Conservation (phyloP, 768 basidiomycete species). For the Lyophyllum semitale region DNA sequence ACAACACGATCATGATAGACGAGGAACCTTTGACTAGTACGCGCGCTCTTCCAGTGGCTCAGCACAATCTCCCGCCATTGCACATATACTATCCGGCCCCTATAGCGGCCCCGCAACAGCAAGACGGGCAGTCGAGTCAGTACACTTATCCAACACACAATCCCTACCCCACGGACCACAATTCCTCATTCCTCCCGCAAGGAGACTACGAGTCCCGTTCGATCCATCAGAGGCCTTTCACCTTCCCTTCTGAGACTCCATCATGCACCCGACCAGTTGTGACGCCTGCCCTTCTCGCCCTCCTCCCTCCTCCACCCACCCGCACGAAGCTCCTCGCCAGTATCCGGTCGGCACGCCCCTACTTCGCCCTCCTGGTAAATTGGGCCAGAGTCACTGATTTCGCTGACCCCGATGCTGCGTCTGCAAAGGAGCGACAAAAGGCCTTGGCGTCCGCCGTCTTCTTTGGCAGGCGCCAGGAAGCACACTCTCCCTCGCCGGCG, state of each 20-base stretch:
- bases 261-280: slow-evolving; percentile 24
- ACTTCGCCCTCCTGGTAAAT: slow-evolving; percentile 25
- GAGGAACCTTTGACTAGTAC: slow-evolving; percentile 3
- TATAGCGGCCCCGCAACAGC: neutral
- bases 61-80: slow-evolving; percentile 12
- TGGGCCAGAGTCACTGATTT: slow-evolving; percentile 15
- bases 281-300: slow-evolving; percentile 32
- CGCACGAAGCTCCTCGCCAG: slow-evolving; percentile 28
- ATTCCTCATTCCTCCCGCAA: neutral
- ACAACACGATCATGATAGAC: slow-evolving; percentile 14
- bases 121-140: neutral
- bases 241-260: slow-evolving; percentile 22
- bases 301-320: slow-evolving; percentile 31
- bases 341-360: slow-evolving; percentile 26
- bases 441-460: slow-evolving; percentile 13
- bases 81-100: slow-evolving; percentile 14
- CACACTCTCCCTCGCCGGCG: slow-evolving; percentile 1
- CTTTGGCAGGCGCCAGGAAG: slow-evolving; percentile 3
- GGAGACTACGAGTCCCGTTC: slow-evolving; percentile 1
- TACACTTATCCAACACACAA: neutral
- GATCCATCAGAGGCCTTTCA: slow-evolving; percentile 5
- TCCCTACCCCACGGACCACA: neutral
- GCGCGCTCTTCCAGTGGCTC: slow-evolving; percentile 2
- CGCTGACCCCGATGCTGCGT: slow-evolving; percentile 7
- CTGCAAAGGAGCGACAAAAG: slow-evolving; percentile 12